Evolutionary conservation across 2,329 filamentous ascomycete genomes (phyloP), one percentile per base, ranked within the genome.

Genomic region (Fusarium illudens): DNA sequence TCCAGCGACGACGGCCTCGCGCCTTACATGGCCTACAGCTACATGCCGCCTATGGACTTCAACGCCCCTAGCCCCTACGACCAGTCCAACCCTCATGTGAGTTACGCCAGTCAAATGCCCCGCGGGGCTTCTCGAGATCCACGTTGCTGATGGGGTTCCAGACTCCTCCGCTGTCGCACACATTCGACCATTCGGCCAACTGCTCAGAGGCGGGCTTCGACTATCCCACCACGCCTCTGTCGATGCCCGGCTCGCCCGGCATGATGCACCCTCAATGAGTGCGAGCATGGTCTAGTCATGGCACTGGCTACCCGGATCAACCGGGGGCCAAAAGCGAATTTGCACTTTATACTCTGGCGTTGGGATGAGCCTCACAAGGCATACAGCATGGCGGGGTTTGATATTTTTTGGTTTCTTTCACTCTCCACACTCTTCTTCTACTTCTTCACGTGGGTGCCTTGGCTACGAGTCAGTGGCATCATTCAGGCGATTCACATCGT

Each of bases 91-190:
- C 87, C 90, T 85, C 90, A 92, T 87, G 91, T 94, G 90, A 90
- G 88, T 89, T 82, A 73, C 67, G 67, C 73, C 66, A 73, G 78
- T 75, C 82, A 81, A 76, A 79, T 75, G 75, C 76, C 73, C 77
- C 78, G 77, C 48, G 68, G 68, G 67, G 65, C 63, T 63, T 76
- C 77, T 73, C 77, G 78, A 78, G 78, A 79, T 73, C 72, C 76
- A 75, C 77, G 77, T 80, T 82, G 82, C 85, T 86, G 83, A 86
- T 81, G 78, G 62, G 77, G 79, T 74, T 78, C 71, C 81, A 94
- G 91, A 93, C 91, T 79, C 91, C 91, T 81, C 89, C 91, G 75
- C 87, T 93, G 73, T 91, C 90, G 74, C 90, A 91, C 77, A 90
- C 89, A 27, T 92, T 89, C 78, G 89, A 92, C 73, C 86, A 89